Conservation (phyloP, 495 filamentous ascomycete species). For the Hypoxylon intermedium region DNA sequence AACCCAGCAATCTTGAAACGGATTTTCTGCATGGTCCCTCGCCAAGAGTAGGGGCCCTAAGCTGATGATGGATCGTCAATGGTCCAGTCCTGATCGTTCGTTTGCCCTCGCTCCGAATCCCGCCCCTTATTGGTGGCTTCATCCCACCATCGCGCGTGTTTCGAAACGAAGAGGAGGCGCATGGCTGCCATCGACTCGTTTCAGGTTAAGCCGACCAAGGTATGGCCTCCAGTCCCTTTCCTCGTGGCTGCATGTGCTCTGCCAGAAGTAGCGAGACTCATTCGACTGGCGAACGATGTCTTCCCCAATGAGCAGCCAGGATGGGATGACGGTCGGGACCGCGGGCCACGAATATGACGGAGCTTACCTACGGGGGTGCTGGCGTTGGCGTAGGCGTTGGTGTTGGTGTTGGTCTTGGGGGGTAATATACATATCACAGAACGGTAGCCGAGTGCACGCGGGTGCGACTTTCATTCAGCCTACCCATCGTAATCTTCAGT, state of each 20-base stretch:
- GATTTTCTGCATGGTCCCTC: constrained; percentile 39
- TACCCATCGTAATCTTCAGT: constrained; percentile 30
- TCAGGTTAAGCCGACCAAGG: constrained; percentile 45
- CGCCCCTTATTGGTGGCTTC: constrained; percentile 37
- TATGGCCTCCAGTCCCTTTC: constrained; percentile 34
- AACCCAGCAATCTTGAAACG: constrained; percentile 39
- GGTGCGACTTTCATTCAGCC: constrained; percentile 25
- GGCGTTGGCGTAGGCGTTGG: constrained; percentile 14
- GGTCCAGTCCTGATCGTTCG: constrained; percentile 29
- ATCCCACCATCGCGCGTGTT: constrained; percentile 46
- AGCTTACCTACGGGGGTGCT: constrained; percentile 17
- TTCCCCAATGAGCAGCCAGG: constrained; percentile 26
- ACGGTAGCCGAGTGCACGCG: constrained; percentile 32
- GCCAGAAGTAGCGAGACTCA: constrained; percentile 32
- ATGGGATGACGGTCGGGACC: constrained; percentile 32
- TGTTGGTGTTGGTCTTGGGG: too few relatives aligned
- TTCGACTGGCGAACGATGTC: constrained; percentile 21
- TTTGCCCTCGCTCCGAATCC: constrained; percentile 24
- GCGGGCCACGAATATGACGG: constrained; percentile 24
- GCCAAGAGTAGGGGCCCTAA: constrained; percentile 32
- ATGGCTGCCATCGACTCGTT: constrained; percentile 43
- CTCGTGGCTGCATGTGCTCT: constrained; percentile 21
- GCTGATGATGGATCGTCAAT: constrained; percentile 39
- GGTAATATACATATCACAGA: constrained; percentile 40
- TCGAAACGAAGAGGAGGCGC: constrained; percentile 45